Evolutionary conservation across 805 yeast species (phyloP), one percentile per base, ranked within the genome.

Genomic region (Suhomyces kilbournensis): DNA sequence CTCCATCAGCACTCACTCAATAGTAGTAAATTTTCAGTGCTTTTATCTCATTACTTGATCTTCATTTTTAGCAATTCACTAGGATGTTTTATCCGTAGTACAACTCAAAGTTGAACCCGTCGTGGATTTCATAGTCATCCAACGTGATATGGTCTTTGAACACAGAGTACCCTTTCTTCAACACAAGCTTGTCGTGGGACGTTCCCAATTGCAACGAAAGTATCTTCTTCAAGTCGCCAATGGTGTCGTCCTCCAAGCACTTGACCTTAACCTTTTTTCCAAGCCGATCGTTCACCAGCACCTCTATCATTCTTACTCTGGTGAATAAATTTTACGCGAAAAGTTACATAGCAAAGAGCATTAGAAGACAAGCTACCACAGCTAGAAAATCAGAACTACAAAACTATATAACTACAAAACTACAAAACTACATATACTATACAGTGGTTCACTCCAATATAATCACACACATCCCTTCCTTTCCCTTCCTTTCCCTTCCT

Each of bases 41-140:
- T 20, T 20, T 20, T 20, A 20, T 20, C 22, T 20, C 22, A 20
- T 20, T 20, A 20, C 22, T 20, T 20, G 22, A 20, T 20, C 22
- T 20, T 20, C 22, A 20, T 20, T 20, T 20, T 20, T 20, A 20
- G 22, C 22, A 20, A 20, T 20, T 20, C 22, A 20, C 22, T 20
- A 20, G 22, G 22, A 20, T 20, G 22, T 20, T 20, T 20, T n/a
- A 86, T 23, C 84, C 73, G 64, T 88, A 88, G 61, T 90, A 94
- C 66, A 93, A 71, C 70, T 93, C 99, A 58, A 93, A 69, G 67
- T 86, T 90, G 55, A 88, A 85, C 8, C 96, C 96, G 66, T 91
- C 86, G 63, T 91, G 96, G 17, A 93, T 84, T 67, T 93, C 99
- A 65, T 94, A 93, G 68, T 93, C 99, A n/a, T 87, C 97, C 44